phyloP scores from a whole-genome alignment of 768 basidiomycete genomes.

The Collybia mongolica region DNA sequence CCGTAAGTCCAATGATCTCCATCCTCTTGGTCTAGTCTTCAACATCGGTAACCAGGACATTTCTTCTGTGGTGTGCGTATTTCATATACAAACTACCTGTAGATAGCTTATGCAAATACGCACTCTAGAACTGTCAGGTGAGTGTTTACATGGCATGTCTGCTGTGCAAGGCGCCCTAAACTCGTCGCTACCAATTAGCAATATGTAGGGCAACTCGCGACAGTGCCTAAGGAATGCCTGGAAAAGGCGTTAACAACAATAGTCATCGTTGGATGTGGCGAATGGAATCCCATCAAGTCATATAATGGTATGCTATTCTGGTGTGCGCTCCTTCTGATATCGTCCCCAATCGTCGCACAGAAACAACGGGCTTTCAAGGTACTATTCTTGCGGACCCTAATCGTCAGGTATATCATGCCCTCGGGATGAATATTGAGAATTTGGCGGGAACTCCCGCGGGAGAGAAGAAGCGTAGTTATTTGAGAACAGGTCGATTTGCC shows the following conservation, averaged over 20 bases:
- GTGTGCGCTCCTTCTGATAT: not conserved
- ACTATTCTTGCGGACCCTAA: conserved; percentile 66
- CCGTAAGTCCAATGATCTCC: conserved; percentile 31
- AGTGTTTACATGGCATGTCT: conserved; percentile 4
- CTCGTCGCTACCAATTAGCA: conserved; percentile 24
- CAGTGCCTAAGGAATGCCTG: conserved; percentile 38
- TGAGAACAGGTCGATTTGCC: conserved; percentile 26
- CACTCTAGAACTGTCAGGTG: conserved; percentile 41
- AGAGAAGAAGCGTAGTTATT: conserved; percentile 44
- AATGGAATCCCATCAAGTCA: conserved; percentile 45
- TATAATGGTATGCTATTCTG: conserved; percentile 42
- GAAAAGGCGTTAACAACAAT: conserved; percentile 37
- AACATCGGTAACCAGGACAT: conserved; percentile 39
- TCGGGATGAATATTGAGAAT: conserved; percentile 60
- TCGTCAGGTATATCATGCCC: conserved; percentile 51
- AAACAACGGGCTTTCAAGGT: conserved; percentile 42
- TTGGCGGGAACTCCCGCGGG: conserved; percentile 43
- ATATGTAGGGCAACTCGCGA: conserved; percentile 47
- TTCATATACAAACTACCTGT: not conserved
- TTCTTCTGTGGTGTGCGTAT: conserved; percentile 62
- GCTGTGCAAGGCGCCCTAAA: not conserved
- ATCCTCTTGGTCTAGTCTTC: not conserved
- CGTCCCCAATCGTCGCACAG: conserved; percentile 20
- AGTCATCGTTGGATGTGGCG: conserved; percentile 60
- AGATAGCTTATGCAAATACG: not conserved